These are phyloP conservation scores for Vinca minor DNA, from an alignment of 257 asterid species.

Conservation along the genomic window DNA sequence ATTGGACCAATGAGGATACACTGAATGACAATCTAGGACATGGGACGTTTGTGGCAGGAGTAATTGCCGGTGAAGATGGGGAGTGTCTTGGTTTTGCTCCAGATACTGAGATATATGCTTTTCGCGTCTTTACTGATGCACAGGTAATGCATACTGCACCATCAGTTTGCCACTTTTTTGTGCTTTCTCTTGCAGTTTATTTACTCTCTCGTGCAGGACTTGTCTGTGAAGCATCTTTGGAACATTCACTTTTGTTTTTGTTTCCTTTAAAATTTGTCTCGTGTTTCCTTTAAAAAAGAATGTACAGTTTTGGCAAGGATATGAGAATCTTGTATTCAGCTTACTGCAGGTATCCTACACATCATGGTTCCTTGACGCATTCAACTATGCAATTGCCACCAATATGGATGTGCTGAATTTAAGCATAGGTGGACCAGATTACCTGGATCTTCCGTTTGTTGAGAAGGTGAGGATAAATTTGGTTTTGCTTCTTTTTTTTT, in stretches of 20 bases:
- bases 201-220: neutral
- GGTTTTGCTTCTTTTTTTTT: neutral
- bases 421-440: constrained; percentile 99
- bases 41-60: constrained; percentile 99
- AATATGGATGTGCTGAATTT: constrained; percentile 94
- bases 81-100: constrained; percentile 99
- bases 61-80: constrained; percentile 87
- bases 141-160: constrained; percentile 68
- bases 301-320: constrained; percentile 38
- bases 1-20: constrained; percentile 97
- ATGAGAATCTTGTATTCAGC: constrained; percentile 86
- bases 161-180: neutral
- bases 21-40: constrained; percentile 98
- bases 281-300: neutral
- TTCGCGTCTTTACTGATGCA: constrained; percentile 91
- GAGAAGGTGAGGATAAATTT: constrained; percentile 48
- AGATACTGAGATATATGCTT: constrained; percentile 92
- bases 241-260: constrained; percentile 5
- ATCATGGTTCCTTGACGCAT: constrained; percentile 99
- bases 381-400: constrained; percentile 93
- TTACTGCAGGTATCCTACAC: constrained; percentile 97
- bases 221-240: neutral
- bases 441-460: constrained; percentile 85
- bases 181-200: neutral
- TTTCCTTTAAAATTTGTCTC: constrained; percentile 15